Evolutionary conservation across 164 flowering plant species (phyloP), one percentile per base, ranked within the genome.

Genomic region (Sedum album): DNA sequence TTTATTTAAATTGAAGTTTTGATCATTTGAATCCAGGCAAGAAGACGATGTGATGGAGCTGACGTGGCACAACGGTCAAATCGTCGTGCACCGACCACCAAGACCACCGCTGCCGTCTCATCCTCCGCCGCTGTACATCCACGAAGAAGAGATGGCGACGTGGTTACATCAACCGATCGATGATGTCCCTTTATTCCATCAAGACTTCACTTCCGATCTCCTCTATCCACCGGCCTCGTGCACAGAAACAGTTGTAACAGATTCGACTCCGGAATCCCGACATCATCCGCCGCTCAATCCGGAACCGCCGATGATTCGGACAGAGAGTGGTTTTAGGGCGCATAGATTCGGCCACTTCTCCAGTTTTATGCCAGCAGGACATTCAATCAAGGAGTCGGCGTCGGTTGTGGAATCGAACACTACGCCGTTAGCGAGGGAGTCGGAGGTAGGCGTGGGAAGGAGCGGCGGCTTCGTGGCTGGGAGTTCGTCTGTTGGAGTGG

Each of bases 141-240:
- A 86, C 61, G 98, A 93, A 64, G 98, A 89, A 66, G 97, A 90
- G 77, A 89, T 93, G 98, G 86, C 89, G 15, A 80, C 96, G 0
- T 93, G 94, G 97, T 82, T 93, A 33, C 93, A 93, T 65, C 84
- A 82, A 53, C 87, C 91, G 10, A 79, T 87, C 25, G 85, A 83
- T 17, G 82, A 82, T n/a, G 82, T 79, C 60, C n/a, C 70, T 23
- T 31, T 76, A 15, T 77, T 80, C 66, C 82, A 78, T 26, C 69
- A 71, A 17, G 77, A 79, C 57, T 78, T 85, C 76, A 77, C 76
- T 66, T 49, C 81, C 73, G 89, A 84, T 68, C 79, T 88, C 63
- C 76, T 79, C 67, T 79, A 76, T 25, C 75, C 78, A 0, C 21
- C 69, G 7, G 28, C 41, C 6, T 18, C 36, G 36, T n/a, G n/a